These are phyloP conservation scores for Hypoxylon sp. DNA, from an alignment of 2,329 filamentous ascomycete genomes.

Conservation along the genomic window DNA sequence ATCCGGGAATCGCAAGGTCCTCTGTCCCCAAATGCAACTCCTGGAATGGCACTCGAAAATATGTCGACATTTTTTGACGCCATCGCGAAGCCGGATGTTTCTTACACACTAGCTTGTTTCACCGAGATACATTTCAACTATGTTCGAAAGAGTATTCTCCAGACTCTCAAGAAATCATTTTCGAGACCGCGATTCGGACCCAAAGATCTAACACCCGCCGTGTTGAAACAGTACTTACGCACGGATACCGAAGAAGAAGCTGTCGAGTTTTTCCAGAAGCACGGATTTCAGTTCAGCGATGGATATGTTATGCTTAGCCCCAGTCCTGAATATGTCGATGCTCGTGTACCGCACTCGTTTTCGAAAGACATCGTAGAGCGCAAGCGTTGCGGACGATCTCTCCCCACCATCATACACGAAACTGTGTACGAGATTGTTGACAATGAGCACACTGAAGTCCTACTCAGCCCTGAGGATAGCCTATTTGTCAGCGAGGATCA, in stretches of 20 bases:
- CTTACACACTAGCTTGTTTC: constrained; percentile 77
- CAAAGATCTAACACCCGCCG: constrained; percentile 69
- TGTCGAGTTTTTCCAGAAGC: constrained; percentile 71
- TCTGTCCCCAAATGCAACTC: constrained; percentile 61
- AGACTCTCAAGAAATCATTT: constrained; percentile 66
- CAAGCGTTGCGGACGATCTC: constrained; percentile 65
- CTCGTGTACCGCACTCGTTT: constrained; percentile 66
- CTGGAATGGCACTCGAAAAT: constrained; percentile 62
- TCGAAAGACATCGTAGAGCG: constrained; percentile 68
- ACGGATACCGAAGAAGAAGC: constrained; percentile 78
- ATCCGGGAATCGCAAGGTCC: constrained; percentile 69
- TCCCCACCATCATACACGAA: constrained; percentile 67
- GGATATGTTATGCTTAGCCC: constrained; percentile 60
- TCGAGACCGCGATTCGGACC: constrained; percentile 67
- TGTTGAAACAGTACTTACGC: constrained; percentile 67
- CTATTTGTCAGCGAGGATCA: constrained; percentile 47
- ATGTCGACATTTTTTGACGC: constrained; percentile 70
- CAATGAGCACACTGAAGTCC: neutral
- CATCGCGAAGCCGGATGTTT: constrained; percentile 66
- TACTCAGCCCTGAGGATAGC: constrained; percentile 38
- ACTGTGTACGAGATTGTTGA: constrained; percentile 59
- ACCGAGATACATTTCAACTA: constrained; percentile 75
- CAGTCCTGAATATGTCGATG: constrained; percentile 59
- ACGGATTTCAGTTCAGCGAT: constrained; percentile 64
- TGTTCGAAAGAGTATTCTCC: constrained; percentile 69